Conservation (phyloP, 1,284 basidiomycete genomes). For the Leccinum angustisporum region DNA sequence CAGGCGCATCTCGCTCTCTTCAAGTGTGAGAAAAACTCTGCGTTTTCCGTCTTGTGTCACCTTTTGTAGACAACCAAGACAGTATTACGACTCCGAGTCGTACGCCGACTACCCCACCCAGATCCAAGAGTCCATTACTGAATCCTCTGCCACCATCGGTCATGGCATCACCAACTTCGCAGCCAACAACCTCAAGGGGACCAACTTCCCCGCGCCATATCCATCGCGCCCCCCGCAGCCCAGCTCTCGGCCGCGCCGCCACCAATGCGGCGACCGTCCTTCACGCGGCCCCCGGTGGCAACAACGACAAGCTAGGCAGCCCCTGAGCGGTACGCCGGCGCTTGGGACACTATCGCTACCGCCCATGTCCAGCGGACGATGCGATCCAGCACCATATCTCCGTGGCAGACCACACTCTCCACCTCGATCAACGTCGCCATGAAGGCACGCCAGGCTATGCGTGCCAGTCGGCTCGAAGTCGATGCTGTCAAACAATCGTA, state of each 20-base stretch:
- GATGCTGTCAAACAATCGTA: conserved; percentile 69
- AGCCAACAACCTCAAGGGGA: conserved; percentile 86
- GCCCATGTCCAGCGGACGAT: conserved; percentile 81
- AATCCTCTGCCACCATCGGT: conserved; percentile 72
- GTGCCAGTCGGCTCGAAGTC: conserved; percentile 75
- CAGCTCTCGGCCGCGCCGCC: conserved; percentile 80
- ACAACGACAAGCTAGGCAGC: conserved; percentile 69
- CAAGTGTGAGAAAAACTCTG: conserved; percentile 54
- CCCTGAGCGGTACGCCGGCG: conserved; percentile 77
- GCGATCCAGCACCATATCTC: conserved; percentile 77
- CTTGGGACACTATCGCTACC: conserved; percentile 86
- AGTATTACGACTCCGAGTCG: conserved; percentile 79
- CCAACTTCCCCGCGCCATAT: conserved; percentile 78
- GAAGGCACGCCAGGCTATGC: conserved; percentile 89
- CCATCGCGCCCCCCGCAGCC: conserved; percentile 54
- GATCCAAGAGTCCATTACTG: conserved; percentile 73
- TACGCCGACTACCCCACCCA: conserved; percentile 90
- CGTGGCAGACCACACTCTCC: conserved; percentile 87
- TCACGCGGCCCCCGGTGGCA: conserved; percentile 38
- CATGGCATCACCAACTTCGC: conserved; percentile 86
- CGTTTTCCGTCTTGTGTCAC: conserved; percentile 8
- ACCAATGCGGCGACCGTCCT: conserved; percentile 65
- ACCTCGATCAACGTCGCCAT: conserved; percentile 83
- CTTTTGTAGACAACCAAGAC: conserved; percentile 72
- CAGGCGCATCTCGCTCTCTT: conserved; percentile 77